Percentiles rank a stretch among this genome's conserved stretches.
These are phyloP conservation scores for Fusarium neocosmosporiellum DNA, from an alignment of 2,329 filamentous ascomycete genomes.

Conservation along the genomic window DNA sequence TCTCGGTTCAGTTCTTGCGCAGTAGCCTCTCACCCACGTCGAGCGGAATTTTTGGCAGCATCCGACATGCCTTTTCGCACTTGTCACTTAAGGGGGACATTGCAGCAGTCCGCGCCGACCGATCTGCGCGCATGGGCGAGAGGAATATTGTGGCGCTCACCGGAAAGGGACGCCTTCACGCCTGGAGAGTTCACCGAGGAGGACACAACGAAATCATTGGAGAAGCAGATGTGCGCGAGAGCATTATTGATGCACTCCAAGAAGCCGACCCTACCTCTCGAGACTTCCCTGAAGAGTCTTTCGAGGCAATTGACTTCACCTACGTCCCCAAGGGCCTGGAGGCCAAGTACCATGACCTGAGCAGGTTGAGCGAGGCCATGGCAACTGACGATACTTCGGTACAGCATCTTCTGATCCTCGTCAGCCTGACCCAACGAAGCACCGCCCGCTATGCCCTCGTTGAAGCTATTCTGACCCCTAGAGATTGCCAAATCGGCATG, in stretches of 20 bases:
- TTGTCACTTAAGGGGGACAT: conserved; percentile 80
- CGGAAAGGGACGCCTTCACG: conserved; percentile 79
- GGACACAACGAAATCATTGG: conserved; percentile 81
- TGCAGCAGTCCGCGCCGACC: conserved; percentile 80
- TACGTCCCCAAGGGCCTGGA: conserved; percentile 69
- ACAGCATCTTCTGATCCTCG: conserved; percentile 71
- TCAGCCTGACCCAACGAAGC: conserved; percentile 64
- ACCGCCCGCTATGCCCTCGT: conserved; percentile 77
- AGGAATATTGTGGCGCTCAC: conserved; percentile 86
- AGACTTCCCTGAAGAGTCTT: conserved; percentile 65
- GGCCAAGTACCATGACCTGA: conserved; percentile 61
- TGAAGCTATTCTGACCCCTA: conserved; percentile 72
- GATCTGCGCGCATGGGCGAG: conserved; percentile 79
- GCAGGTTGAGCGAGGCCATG: conserved; percentile 62
- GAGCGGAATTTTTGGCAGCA: conserved; percentile 81
- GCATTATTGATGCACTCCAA: conserved; percentile 72
- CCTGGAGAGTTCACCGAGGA: conserved; percentile 90
- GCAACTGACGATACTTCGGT: conserved; percentile 62
- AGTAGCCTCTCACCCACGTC: conserved; percentile 66
- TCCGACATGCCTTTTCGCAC: conserved; percentile 80
- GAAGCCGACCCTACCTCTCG: conserved; percentile 61
- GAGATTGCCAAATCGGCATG: conserved; percentile 68
- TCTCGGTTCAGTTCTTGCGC: conserved; percentile 82
- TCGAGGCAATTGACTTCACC: conserved; percentile 84
- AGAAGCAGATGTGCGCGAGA: conserved; percentile 76